Base-by-base conservation (phyloP, 75 land plant genomes). In the Picea glauca region DNA sequence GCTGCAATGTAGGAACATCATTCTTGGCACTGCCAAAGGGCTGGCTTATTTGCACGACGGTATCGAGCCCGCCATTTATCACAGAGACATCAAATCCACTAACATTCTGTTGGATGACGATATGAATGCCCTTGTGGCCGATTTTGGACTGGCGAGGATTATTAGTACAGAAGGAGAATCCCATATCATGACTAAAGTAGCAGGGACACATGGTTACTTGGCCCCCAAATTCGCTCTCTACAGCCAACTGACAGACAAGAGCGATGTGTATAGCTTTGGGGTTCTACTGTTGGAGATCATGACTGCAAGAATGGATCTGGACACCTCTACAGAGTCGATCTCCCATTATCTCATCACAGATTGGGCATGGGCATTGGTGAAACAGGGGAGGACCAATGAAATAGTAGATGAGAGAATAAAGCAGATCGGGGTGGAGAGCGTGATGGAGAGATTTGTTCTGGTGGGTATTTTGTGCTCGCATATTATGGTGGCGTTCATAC, bases 391-490 rank as follows among this genome's bases (percentile, higher is more conserved):
- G 58, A 30, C 62, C 31, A 50, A 23, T 17, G 81, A 83, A 14
- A 60, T 83, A 30, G 68, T 85, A 21, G 85, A 83, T 31, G 32
- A 67, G 15, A 62, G 31, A 61, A 77, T 85, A 4, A 63, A 82
- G 21, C 21, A 60, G 0, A 76, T 13, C 20, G 82, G 85, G 0
- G 61, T 81, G 18, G 56, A 21, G 7, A 75, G 60, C 40, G 62
- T 80, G 14, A 79, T 85, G 85, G 86, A 78, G 26, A 85, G 87
- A 63, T 85, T 83, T 80, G 85, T 85, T 70, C 58, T 83, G 60
- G 87, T 85, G 56, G 87, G 87, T 1, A 83, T 85, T 46, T 78
- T 85, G 43, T 85, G 87, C 64, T 76, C 87, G 0, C 87, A 85
- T 62, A n/a, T 85, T 30, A 40, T 85, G 50, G 87, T 85, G 8